These are phyloP conservation scores for Phytophthora melonis DNA, from an alignment of 352 stramenopile genomes.

Conservation along the genomic window DNA sequence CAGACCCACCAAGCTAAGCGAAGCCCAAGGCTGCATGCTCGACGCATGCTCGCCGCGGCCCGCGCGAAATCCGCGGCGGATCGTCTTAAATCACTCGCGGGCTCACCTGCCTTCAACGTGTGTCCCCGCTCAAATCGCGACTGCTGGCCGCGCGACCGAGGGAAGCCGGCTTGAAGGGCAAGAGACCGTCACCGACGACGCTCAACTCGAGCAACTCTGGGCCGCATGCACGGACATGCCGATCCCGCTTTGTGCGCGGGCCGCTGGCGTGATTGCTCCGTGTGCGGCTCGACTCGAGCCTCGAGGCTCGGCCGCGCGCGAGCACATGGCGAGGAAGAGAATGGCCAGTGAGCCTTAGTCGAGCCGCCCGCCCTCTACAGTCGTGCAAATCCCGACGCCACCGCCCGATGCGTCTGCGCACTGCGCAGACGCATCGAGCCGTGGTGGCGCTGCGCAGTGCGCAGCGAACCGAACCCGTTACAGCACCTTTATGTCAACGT, in stretches of 20 bases:
- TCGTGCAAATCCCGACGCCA: slow-evolving; percentile 31
- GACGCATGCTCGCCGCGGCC: not conserved
- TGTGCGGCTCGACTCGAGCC: not conserved
- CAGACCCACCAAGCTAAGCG: not conserved
- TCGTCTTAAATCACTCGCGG: slow-evolving; percentile 30
- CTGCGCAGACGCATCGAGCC: no score
- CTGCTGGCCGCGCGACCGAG: slow-evolving; percentile 10
- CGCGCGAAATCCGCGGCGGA: not conserved
- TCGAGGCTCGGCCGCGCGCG: no score
- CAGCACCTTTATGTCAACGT: no score
- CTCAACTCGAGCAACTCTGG: not conserved
- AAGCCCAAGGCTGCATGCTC: not conserved
- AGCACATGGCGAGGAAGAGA: slow-evolving; percentile 8
- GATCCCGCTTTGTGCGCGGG: slow-evolving; percentile 25
- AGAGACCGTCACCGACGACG: slow-evolving; percentile 16
- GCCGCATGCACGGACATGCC: not conserved
- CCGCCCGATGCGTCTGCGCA: not conserved
- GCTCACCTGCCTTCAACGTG: slow-evolving; percentile 27
- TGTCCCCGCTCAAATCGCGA: slow-evolving; percentile 30
- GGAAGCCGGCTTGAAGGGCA: slow-evolving; percentile 41
- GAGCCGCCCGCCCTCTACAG: slow-evolving; percentile 26
- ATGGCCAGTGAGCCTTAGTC: slow-evolving; percentile 22
- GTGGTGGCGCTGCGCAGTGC: no score
- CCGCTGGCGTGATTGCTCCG: slow-evolving; percentile 27
- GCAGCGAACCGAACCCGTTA: no score